Evolutionary conservation across 1,139 yeast species (phyloP), one percentile per base, ranked within the genome.

Genomic region (Yueomyces sp.): DNA sequence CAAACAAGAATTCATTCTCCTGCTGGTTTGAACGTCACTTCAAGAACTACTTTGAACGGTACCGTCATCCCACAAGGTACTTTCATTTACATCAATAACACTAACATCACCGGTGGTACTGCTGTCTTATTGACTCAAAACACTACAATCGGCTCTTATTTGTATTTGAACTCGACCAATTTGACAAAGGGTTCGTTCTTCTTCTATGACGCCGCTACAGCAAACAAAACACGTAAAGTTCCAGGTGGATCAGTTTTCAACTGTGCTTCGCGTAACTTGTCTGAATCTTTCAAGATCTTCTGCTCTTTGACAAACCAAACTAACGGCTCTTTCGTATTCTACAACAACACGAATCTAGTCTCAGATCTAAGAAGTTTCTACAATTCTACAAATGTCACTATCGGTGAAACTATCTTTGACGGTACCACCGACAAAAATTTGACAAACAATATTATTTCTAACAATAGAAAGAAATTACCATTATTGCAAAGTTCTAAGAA

Each of bases 11-110:
- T 33, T 9, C 6, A 5, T 11, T 19, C 6, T 6, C 35, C 35
- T 9, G n/a, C 5, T 4, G 35, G 35, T n/a, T 33, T 33, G 35
- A 33, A 33, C 35, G 35, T 33, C n/a, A 33, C 35, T 11, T 33
- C 35, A 5, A 33, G 35, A 33, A 33, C 35, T n/a, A 33, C 35
- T 11, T 5, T 33, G 6, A 33, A 33, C 35, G 35, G 35, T 33
- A 33, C 35, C n/a, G 35, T 33, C 35, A 33, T 33, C 35, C 35
- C 35, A 33, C 35, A 33, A 33, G 35, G 35, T 33, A 33, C 35
- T 33, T 33, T 33, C 35, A 6, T 33, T 4, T 33, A 6, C 35
- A 33, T 33, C n/a, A 33, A 33, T 19, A n/a, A 33, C 35, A 33
- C 35, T 4, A 33, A 33, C 35, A 33, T 33, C n/a, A 33, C 35